Base-by-base conservation (phyloP, 225 moss, liverwort and hornwort genomes). In the Sphagnum contortum region DNA sequence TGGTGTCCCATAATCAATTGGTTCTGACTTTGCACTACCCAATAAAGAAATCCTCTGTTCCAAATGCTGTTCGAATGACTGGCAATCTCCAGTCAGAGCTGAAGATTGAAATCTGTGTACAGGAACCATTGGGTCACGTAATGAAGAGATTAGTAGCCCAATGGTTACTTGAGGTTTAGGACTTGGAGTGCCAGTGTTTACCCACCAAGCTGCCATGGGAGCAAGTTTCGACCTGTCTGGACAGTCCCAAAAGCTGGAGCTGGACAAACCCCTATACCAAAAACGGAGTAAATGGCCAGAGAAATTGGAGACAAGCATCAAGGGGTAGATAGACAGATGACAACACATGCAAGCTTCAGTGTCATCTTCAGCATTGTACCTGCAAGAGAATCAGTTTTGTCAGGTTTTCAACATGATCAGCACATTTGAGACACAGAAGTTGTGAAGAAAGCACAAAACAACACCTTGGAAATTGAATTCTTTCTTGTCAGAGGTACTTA, bases 291-390 rank as follows among this genome's bases (percentile, higher is more conserved):
- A 62, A 29, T 70, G 69, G 55, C 69, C 69, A 46, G 69, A 51
- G 62, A 62, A 62, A 55, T 70, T 70, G 62, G 69, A 70, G 14
- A 70, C 69, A 47, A 70, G 55, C 46, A 12, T 70, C 48, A 62
- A 45, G 55, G 69, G 69, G 13, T 70, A 70, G 8, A 70, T 52
- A 62, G 69, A 44, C 54, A 70, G 12, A 63, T 70, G 69, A 62
- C 62, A 62, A 63, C 69, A 63, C 62, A 62, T 57, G 13, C 69
- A 70, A 12, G 69, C 62, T n/a, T 62, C 69, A 48, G 9, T 62
- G 52, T 70, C 69, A 29, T 70, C 62, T 53, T 62, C 69, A 55
- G 55, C 62, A 63, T 70, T 63, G 55, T 70, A 70, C 69, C 69
- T 70, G 69, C 69, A 70, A 12, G 46, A 3, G 12, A 29, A 51